Conservation (phyloP, 352 stramenopile genomes). For the Pythium pyrilobum region DNA sequence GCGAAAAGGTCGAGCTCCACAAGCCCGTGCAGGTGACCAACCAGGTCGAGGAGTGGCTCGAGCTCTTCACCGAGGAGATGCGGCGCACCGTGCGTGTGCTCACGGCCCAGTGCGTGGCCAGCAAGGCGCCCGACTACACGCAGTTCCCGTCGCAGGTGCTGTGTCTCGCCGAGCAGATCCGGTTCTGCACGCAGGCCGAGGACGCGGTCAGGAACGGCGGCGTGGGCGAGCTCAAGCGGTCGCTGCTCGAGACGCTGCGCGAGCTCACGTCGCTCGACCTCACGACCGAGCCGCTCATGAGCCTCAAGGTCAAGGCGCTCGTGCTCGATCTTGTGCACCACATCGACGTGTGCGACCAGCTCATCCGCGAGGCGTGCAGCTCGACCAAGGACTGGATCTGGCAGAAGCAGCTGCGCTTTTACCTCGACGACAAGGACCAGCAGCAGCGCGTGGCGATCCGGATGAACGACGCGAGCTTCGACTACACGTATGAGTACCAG, state of each 20-base stretch:
- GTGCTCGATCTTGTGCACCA: constrained; percentile 95
- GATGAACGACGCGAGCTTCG: constrained; percentile 60
- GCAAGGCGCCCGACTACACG: constrained; percentile 81
- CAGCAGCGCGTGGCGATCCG: constrained; percentile 22
- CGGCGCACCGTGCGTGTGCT: constrained; percentile 79
- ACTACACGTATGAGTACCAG: constrained; percentile 91
- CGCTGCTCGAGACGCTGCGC: constrained; percentile 53
- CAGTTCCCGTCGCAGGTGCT: constrained; percentile 89
- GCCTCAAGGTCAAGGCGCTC: constrained; percentile 93
- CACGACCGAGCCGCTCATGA: constrained; percentile 81
- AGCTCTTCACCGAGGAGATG: constrained; percentile 90
- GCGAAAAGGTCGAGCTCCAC: constrained; percentile 82
- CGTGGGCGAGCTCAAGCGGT: constrained; percentile 59
- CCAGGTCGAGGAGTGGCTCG: constrained; percentile 93
- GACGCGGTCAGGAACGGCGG: constrained; percentile 72
- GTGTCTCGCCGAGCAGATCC: constrained; percentile 90
- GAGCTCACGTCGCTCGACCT: constrained; percentile 84
- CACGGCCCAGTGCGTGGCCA: constrained; percentile 71
- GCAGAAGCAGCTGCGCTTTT: constrained; percentile 88
- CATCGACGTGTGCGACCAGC: constrained; percentile 92
- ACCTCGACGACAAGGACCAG: constrained; percentile 39
- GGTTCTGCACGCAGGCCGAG: constrained; percentile 89
- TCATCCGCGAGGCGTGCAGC: constrained; percentile 55
- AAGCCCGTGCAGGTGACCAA: constrained; percentile 82
- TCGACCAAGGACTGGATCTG: constrained; percentile 68